phyloP scores from a whole-genome alignment of 2,329 filamentous ascomycete species.

The Penicillium sp. region DNA sequence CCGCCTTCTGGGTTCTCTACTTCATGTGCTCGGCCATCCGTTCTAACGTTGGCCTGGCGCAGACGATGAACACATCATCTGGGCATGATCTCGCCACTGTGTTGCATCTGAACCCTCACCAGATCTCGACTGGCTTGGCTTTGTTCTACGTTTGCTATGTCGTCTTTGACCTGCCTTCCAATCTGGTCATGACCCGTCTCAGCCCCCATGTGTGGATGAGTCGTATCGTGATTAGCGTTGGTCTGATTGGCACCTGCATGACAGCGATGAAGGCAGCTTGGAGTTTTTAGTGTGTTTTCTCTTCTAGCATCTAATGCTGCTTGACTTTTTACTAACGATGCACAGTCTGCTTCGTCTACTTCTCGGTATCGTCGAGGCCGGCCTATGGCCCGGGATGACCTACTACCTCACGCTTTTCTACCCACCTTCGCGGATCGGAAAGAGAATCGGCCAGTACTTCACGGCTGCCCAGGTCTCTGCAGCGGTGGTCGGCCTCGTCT shows the following conservation, averaged over 20 bases:
- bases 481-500: slow-evolving; percentile 84
- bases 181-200: slow-evolving; percentile 81
- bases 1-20: slow-evolving; percentile 87
- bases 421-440: slow-evolving; percentile 80
- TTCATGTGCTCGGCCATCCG: slow-evolving; percentile 91
- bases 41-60: slow-evolving; percentile 89
- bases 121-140: slow-evolving; percentile 81
- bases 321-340: slow-evolving; percentile 5
- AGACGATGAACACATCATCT: slow-evolving; percentile 79
- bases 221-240: slow-evolving; percentile 83
- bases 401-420: slow-evolving; percentile 93
- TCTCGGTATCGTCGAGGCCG: slow-evolving; percentile 82
- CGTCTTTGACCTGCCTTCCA: slow-evolving; percentile 84
- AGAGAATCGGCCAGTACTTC: slow-evolving; percentile 87
- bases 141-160: slow-evolving; percentile 94
- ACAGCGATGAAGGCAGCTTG: slow-evolving; percentile 78
- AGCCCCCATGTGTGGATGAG: slow-evolving; percentile 91
- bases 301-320: not conserved
- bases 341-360: slow-evolving; percentile 71
- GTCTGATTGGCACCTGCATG: slow-evolving; percentile 80
- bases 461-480: slow-evolving; percentile 87
- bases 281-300: slow-evolving; percentile 69
- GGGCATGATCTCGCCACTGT: slow-evolving; percentile 75
- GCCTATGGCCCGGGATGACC: slow-evolving; percentile 95
- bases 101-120: slow-evolving; percentile 68